Percentiles rank a stretch among this genome's conserved stretches.
Conservation (phyloP, 441 rosid genomes). For the Bocquillonia castaneifolia region DNA sequence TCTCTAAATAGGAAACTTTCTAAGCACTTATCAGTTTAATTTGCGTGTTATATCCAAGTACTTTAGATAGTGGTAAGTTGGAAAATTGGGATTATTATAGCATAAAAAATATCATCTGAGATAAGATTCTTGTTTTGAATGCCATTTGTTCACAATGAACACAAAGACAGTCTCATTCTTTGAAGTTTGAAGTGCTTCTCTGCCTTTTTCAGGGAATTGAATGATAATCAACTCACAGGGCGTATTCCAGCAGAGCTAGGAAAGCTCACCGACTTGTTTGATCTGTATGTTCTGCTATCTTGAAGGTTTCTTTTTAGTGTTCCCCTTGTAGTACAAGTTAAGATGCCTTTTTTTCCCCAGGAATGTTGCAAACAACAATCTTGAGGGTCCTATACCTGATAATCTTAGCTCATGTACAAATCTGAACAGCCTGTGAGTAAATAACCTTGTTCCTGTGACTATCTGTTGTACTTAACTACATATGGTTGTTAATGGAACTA, state of each 20-base stretch:
- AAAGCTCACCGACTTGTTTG: conserved; percentile 84
- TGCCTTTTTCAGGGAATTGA: conserved; percentile 64
- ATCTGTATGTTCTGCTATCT: conserved; percentile 50
- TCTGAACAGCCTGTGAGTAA: conserved; percentile 80
- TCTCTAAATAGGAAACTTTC: no score
- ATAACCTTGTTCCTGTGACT: not conserved
- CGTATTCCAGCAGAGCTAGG: conserved; percentile 84
- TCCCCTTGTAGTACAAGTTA: not conserved
- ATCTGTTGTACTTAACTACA: not conserved
- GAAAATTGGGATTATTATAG: not conserved
- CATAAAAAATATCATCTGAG: not conserved
- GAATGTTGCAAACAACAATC: conserved; percentile 73
- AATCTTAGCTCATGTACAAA: conserved; percentile 81
- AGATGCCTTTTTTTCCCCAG: conserved; percentile 33
- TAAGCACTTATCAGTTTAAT: no score
- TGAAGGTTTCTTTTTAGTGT: conserved; percentile 4
- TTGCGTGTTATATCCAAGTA: not conserved
- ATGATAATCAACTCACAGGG: conserved; percentile 68
- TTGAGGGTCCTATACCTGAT: conserved; percentile 81
- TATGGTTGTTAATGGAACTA: conserved; percentile 14
- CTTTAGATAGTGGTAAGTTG: not conserved
- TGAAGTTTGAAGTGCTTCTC: conserved; percentile 1
- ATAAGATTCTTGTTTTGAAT: not conserved
- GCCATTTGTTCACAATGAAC: not conserved
- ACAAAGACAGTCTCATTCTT: not conserved